Evolutionary conservation across 2,329 filamentous ascomycete species (phyloP).

Genomic region (Fusarium sp.): DNA sequence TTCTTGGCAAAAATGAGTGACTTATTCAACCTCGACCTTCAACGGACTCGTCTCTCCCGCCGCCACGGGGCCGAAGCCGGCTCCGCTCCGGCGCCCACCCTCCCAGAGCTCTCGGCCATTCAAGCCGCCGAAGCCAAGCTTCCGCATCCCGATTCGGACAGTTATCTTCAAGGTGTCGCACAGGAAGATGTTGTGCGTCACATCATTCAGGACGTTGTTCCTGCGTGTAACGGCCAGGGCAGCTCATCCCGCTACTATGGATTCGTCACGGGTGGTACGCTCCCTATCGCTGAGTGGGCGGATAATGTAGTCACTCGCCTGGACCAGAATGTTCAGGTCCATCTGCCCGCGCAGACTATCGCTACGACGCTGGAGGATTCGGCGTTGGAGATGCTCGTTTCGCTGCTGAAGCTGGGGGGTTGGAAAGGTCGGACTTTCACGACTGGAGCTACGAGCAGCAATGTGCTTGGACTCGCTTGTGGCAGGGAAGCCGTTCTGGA

Average conservation of each 20-base stretch:
- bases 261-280: conserved; percentile 86
- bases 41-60: conserved; percentile 43
- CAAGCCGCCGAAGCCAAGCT: conserved; percentile 57
- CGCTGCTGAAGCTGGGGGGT: conserved; percentile 73
- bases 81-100: conserved; percentile 51
- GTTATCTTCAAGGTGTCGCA: conserved; percentile 52
- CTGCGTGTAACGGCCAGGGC: conserved; percentile 75
- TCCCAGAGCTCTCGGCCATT: conserved; percentile 56
- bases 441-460: conserved; percentile 78
- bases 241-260: conserved; percentile 82
- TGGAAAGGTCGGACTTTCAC: conserved; percentile 70
- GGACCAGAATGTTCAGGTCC: conserved; percentile 88
- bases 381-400: conserved; percentile 76
- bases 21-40: conserved; percentile 46
- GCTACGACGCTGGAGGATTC: conserved; percentile 82
- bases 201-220: conserved; percentile 62
- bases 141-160: conserved; percentile 48
- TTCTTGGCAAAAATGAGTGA: conserved; percentile 42
- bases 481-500: conserved; percentile 74
- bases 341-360: conserved; percentile 81
- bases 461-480: conserved; percentile 81
- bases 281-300: conserved; percentile 83
- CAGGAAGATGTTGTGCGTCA: conserved; percentile 56
- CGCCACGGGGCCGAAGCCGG: conserved; percentile 31
- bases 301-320: conserved; percentile 85